Conservation (phyloP, 495 filamentous ascomycete genomes). For the Entonaema liquescens region DNA sequence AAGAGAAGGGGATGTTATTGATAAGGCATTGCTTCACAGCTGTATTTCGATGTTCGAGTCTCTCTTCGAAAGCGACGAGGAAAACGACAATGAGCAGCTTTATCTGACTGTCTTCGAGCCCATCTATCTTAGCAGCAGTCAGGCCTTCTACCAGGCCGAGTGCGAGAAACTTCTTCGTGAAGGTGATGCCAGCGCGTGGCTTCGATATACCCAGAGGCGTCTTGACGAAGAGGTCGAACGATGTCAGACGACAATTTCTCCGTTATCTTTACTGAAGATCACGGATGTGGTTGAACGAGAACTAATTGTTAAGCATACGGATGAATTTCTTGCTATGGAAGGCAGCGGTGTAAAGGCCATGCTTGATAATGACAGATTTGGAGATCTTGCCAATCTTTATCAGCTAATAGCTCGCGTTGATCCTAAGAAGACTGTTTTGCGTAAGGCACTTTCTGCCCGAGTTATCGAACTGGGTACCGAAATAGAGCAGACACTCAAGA, state of each 20-base stretch:
- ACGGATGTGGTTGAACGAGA: conserved; percentile 79
- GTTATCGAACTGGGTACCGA: conserved; percentile 81
- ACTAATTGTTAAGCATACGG: conserved; percentile 76
- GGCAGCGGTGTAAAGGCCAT: conserved; percentile 84
- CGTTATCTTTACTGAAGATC: conserved; percentile 76
- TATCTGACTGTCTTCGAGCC: conserved; percentile 87
- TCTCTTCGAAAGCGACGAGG: conserved; percentile 81
- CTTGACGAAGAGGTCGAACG: conserved; percentile 82
- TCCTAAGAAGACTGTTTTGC: conserved; percentile 73
- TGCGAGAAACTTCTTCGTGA: conserved; percentile 76
- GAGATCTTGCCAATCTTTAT: conserved; percentile 81
- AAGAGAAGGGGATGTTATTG: conserved; percentile 86
- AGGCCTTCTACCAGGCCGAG: conserved; percentile 78
- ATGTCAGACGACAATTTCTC: conserved; percentile 78
- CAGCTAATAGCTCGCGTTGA: conserved; percentile 81
- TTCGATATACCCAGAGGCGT: conserved; percentile 76
- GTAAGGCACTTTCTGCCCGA: conserved; percentile 72
- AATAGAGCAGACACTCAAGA: conserved; percentile 74
- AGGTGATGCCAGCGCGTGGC: conserved; percentile 83
- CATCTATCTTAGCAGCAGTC: conserved; percentile 74
- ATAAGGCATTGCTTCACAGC: conserved; percentile 80
- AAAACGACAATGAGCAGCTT: conserved; percentile 77
- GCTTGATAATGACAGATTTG: conserved; percentile 86
- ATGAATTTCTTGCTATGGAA: conserved; percentile 84
- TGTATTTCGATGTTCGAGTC: conserved; percentile 91